Percentiles rank a stretch among this genome's conserved stretches.
phyloP scores from a whole-genome alignment of 202 grass and related monocot species.

The Musa balbisiana region DNA sequence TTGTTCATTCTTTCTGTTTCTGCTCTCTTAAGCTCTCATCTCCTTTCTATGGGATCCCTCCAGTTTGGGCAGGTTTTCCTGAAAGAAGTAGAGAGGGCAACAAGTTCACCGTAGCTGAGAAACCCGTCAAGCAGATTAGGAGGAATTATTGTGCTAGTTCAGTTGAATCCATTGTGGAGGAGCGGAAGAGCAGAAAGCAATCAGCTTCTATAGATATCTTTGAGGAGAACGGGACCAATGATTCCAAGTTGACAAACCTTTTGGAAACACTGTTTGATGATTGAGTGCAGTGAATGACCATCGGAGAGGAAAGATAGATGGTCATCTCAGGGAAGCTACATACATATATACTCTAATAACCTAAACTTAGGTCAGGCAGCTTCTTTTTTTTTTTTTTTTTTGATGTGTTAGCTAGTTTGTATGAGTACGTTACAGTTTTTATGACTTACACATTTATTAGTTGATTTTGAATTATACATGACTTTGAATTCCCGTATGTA shows the following conservation, averaged over 20 bases:
- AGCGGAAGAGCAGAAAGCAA: constrained; percentile 54
- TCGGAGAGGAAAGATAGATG: too few species aligned
- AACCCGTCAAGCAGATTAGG: constrained; percentile 38
- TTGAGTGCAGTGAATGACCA: neutral
- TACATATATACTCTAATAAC: too few species aligned
- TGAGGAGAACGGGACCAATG: constrained; percentile 34
- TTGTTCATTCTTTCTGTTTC: too few species aligned
- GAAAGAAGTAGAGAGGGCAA: constrained; percentile 50
- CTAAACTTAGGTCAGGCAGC: too few species aligned
- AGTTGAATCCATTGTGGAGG: constrained; percentile 55
- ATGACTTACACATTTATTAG: too few species aligned
- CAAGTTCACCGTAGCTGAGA: constrained; percentile 61
- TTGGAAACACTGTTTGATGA: constrained; percentile 43
- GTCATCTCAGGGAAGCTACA: too few species aligned
- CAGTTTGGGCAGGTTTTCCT: constrained; percentile 72
- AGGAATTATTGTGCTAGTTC: constrained; percentile 60
- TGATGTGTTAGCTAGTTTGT: too few species aligned
- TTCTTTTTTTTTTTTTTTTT: too few species aligned
- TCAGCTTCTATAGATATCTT: constrained; percentile 40
- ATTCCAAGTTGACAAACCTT: constrained; percentile 37
- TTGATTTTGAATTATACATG: too few species aligned
- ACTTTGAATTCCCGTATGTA: too few species aligned
- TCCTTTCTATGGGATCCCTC: constrained; percentile 8
- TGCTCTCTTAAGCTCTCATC: neutral
- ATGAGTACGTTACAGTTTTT: too few species aligned